Evolutionary conservation across 163 green algal species (phyloP), one percentile per base, ranked within the genome.

Genomic region (Trebouxia gelatinosa): DNA sequence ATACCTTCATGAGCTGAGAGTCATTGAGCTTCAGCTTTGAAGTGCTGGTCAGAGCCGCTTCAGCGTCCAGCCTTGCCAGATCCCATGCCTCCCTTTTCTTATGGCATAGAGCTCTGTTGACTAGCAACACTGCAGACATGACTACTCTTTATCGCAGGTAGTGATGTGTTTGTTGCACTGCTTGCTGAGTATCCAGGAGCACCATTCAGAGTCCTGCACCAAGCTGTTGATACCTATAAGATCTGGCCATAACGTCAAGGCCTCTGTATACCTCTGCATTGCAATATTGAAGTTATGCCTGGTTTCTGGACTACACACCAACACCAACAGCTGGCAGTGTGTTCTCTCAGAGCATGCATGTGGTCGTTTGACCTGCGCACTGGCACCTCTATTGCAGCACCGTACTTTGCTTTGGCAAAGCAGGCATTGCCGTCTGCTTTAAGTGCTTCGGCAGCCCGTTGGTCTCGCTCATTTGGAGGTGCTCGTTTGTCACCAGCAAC

Each of bases 191-290:
- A n/a, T n/a, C n/a, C n/a, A n/a, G n/a, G n/a, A n/a, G n/a, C n/a
- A n/a, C n/a, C n/a, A n/a, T n/a, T n/a, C n/a, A n/a, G n/a, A n/a
- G n/a, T n/a, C n/a, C n/a, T n/a, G n/a, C n/a, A n/a, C n/a, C n/a
- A n/a, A n/a, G n/a, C n/a, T n/a, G n/a, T n/a, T n/a, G n/a, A n/a
- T n/a, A n/a, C n/a, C n/a, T n/a, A n/a, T n/a, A n/a, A n/a, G n/a
- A 0, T 77, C 34, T 2, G 87, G 84, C 9, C 74, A 74, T 5
- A 85, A 58, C 0, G 80, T 82, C 28, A 92, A 80, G 2, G 82
- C 88, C 62, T 92, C 85, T 40, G 88, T 92, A 74, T 92, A 92
- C 28, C 43, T 77, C 78, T 86, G 78, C 70, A 81, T 50, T n/a
- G n/a, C n/a, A n/a, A n/a, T n/a, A n/a, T n/a, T n/a, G n/a, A n/a